Evolutionary conservation across 805 yeast genomes (phyloP), one percentile per base, ranked within the genome.

Genomic region (Cyberlindnera euphorbiiphila): DNA sequence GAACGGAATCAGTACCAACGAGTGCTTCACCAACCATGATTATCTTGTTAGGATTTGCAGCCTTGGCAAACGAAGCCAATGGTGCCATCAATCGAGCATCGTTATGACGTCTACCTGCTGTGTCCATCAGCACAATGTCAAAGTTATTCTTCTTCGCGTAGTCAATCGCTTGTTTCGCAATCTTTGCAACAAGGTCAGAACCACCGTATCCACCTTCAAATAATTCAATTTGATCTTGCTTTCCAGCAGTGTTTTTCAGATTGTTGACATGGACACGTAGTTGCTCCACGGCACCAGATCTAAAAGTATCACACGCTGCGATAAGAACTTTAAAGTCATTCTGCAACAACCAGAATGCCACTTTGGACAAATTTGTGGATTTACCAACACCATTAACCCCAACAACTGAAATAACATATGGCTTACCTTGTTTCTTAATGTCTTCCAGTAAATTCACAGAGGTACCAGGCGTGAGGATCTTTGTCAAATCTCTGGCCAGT

Each of bases 221-320:
- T 23, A 91, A 64, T 57, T 88, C 96, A 20, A 62, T 52, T 28
- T 59, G 61, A 16, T 62, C 62, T 4, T 72, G 60, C 32, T 71
- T 73, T 22, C 71, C 74, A 22, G 86, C 80, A 28, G 89, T 67
- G 45, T 78, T 78, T 36, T 80, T 75, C 45, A 91, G 67, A 53
- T 93, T 85, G 44, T 81, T 80, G 3, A 91, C 98, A 63, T 91
- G 98, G 2, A 89, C 96, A 49, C 93, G 78, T 43, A 91, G 69
- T 64, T 91, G 98, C 60, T 91, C 98, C n/a, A 91, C 97, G 1
- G 98, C 98, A 36, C 98, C 98, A 1, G 96, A 86, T 62, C 98
- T 74, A 65, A 91, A 91, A 1, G 98, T 93, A 65, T 91, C 98
- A 65, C 98, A 91, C 0, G 98, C 98, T 16, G 95, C 94, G 51